phyloP scores from a whole-genome alignment of 2,329 filamentous ascomycete species.

The Tolypocladium amazonense region DNA sequence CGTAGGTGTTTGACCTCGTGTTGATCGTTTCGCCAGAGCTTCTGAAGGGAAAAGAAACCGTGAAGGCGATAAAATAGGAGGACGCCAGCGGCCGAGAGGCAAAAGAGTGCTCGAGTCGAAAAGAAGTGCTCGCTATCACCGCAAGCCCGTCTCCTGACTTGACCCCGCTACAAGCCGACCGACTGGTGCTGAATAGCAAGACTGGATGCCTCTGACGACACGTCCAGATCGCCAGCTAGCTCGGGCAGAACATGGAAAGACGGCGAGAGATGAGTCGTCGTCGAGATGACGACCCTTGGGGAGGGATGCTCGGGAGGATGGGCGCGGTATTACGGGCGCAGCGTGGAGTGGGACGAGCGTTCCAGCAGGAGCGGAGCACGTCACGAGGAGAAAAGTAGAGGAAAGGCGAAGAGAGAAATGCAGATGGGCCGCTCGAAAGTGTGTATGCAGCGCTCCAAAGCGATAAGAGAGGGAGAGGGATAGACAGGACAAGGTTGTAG shows the following conservation, averaged over 20 bases:
- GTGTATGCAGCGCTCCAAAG: conserved; percentile 12
- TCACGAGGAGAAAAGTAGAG: conserved; percentile 13
- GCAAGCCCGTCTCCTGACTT: conserved; percentile 22
- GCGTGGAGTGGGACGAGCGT: conserved; percentile 12
- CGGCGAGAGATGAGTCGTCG: conserved; percentile 11
- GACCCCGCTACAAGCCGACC: conserved; percentile 10
- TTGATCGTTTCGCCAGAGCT: conserved; percentile 8
- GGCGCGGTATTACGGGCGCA: conserved; percentile 17
- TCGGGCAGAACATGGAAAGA: conserved; percentile 21
- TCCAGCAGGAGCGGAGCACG: conserved; percentile 14
- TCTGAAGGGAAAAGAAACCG: conserved; percentile 24
- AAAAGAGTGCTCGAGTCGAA: conserved; percentile 28
- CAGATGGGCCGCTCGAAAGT: conserved; percentile 12
- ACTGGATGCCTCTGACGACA: conserved; percentile 21
- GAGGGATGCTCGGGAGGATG: conserved; percentile 6
- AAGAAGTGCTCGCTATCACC: conserved; percentile 35
- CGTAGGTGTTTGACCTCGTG: not conserved
- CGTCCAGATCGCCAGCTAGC: conserved; percentile 17
- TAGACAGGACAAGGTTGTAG: conserved; percentile 6
- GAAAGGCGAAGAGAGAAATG: conserved; percentile 12
- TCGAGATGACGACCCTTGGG: conserved; percentile 6
- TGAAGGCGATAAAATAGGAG: conserved; percentile 28
- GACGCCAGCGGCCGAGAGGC: conserved; percentile 46
- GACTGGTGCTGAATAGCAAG: conserved; percentile 10
- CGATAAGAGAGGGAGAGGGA: conserved; percentile 11